Base-by-base conservation (phyloP, 176 grass and related monocot genomes). In the Typha latifolia region DNA sequence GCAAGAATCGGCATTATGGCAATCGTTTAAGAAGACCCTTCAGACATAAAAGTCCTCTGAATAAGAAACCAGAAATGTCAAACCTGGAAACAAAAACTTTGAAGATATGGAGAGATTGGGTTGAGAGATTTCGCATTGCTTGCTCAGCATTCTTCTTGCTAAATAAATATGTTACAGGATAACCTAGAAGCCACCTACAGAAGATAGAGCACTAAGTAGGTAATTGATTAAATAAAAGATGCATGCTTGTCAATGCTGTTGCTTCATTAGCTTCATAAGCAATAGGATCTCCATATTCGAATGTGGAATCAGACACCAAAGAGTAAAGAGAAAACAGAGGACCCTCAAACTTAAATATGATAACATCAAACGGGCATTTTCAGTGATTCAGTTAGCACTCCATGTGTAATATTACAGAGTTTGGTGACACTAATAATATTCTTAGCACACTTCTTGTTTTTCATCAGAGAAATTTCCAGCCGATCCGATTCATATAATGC, bases 151-250 rank as follows among this genome's bases (percentile, higher is more conserved):
- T 77, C 74, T 24, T 75, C 11, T 82, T 84, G 78, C 64, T 61
- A 69, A 97, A 84, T 32, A 97, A 78, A 78, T 92, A 92, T 62
- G 81, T 86, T 19, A 92, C 69, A 26, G 93, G 85, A 80, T 97
- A 97, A 64, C 83, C 85, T 63, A 97, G 82, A 80, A 97, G 89
- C 93, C 88, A 97, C 57, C 93, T 97, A 64, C 66, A 82, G 57
- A 62, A 51, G 55, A 69, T 53, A 10, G 16, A 72, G 66, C 15
- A 21, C 16, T 21, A 59, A 59, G 15, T 9, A 66, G 62, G 53
- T 34, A 68, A 4, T 14, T 64, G 21, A 71, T 23, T 32, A 43
- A 64, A 26, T 15, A 51, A 31, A 4, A 73, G 49, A 63, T 12
- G 43, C 14, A 43, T 43, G 37, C 5, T 43, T 43, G 53, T 19